phyloP scores from a whole-genome alignment of 257 asterid genomes.

The Voacanga thouarsii region DNA sequence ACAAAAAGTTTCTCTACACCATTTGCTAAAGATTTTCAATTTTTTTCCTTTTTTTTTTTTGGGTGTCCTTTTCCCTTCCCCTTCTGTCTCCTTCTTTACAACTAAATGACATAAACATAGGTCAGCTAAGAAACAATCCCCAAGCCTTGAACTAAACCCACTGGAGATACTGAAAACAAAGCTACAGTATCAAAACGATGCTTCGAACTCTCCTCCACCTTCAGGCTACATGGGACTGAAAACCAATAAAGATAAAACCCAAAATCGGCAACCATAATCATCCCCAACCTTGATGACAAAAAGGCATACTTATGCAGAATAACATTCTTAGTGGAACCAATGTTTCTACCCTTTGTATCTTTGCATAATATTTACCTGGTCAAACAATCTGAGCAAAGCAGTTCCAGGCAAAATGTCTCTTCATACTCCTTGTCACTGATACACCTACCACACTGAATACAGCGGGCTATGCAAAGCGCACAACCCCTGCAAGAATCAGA shows the following conservation, averaged over 20 bases:
- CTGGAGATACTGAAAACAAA: not conserved
- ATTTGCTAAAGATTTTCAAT: not conserved
- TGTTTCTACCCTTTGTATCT: constrained; percentile 24
- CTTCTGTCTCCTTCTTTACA: no score
- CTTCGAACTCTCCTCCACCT: not conserved
- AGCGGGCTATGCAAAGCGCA: constrained; percentile 60
- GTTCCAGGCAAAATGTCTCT: constrained; percentile 72
- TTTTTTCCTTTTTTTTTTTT: no score
- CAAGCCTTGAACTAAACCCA: not conserved
- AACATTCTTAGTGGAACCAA: constrained; percentile 17
- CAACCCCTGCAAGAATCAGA: constrained; percentile 67
- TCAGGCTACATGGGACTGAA: not conserved
- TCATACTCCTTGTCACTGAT: constrained; percentile 52
- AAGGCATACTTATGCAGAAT: not conserved
- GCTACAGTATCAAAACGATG: not conserved
- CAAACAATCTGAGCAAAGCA: constrained; percentile 58
- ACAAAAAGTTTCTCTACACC: not conserved
- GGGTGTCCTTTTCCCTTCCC: not conserved
- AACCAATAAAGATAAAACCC: not conserved
- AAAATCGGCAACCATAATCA: not conserved
- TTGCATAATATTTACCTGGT: constrained; percentile 13
- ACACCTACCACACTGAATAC: constrained; percentile 80
- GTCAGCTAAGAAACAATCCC: not conserved
- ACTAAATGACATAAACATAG: not conserved
- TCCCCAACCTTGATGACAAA: not conserved